Evolutionary conservation across 257 asterid species (phyloP).

Genomic region (Linderniella brevidens): DNA sequence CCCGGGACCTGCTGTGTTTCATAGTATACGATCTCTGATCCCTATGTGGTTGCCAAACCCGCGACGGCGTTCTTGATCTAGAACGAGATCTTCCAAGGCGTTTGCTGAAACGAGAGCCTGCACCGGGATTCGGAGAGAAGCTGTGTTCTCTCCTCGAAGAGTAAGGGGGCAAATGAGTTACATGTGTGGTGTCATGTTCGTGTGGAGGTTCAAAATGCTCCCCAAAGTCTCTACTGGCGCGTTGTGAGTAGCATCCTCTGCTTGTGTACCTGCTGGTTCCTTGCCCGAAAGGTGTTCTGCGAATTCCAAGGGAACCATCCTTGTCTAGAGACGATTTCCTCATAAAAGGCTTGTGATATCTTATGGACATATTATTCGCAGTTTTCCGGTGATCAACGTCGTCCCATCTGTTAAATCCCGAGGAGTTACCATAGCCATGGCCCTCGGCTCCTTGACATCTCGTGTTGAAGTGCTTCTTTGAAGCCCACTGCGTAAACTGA

Average conservation of each 20-base stretch:
- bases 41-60: constrained; percentile 43
- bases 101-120: constrained; percentile 16
- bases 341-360: constrained; percentile 23
- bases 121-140: constrained; percentile 33
- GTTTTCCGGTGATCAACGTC: constrained; percentile 28
- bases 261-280: constrained; percentile 22
- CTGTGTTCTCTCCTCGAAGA: constrained; percentile 32
- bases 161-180: constrained; percentile 25
- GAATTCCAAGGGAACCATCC: constrained; percentile 27
- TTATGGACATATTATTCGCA: constrained; percentile 24
- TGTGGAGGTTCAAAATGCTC: constrained; percentile 23
- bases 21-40: constrained; percentile 26
- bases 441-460: constrained; percentile 25
- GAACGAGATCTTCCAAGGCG: constrained; percentile 51
- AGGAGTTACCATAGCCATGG: constrained; percentile 18
- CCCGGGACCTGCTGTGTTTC: constrained; percentile 51
- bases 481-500: constrained; percentile 35
- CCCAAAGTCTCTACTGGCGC: constrained; percentile 24
- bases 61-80: constrained; percentile 77
- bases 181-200: constrained; percentile 20
- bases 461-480: constrained; percentile 30
- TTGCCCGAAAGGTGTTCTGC: constrained; percentile 21
- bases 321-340: constrained; percentile 33
- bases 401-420: constrained; percentile 24
- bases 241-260: constrained; percentile 37